Conservation (phyloP, 352 stramenopile species). For the Globisporangium mamillatum region DNA sequence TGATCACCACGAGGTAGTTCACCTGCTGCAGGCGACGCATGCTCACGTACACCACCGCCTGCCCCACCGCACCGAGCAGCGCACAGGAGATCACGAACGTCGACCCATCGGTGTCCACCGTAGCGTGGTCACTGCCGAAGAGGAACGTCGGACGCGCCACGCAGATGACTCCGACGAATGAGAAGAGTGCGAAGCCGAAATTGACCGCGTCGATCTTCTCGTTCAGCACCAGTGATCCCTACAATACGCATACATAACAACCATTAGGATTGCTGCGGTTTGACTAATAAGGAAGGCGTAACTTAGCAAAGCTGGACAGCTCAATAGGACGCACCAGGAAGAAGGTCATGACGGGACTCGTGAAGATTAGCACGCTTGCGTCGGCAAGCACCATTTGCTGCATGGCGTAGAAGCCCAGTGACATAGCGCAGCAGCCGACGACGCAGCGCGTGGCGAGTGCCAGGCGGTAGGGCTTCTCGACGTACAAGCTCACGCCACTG, state of each 20-base stretch:
- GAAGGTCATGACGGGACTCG: slow-evolving; percentile 60
- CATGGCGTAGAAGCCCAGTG: slow-evolving; percentile 52
- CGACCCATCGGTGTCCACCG: slow-evolving; percentile 21
- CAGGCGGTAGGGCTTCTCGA: slow-evolving; percentile 36
- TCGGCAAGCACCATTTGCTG: slow-evolving; percentile 59
- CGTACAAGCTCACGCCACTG: slow-evolving; percentile 23
- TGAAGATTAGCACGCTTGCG: slow-evolving; percentile 62
- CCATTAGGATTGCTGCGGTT: neutral
- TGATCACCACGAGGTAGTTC: slow-evolving; percentile 35
- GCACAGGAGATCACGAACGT: slow-evolving; percentile 25
- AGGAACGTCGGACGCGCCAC: slow-evolving; percentile 32
- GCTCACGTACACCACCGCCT: slow-evolving; percentile 29
- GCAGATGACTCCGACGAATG: slow-evolving; percentile 36
- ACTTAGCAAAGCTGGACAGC: neutral
- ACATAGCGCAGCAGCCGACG: slow-evolving; percentile 43
- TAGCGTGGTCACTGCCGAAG: slow-evolving; percentile 21
- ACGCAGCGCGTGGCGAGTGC: slow-evolving; percentile 40
- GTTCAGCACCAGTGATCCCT: slow-evolving; percentile 30
- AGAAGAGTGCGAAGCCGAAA: slow-evolving; percentile 31
- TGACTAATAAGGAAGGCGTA: neutral
- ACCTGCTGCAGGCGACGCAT: slow-evolving; percentile 33
- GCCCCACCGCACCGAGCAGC: slow-evolving; percentile 22
- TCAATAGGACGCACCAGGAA: slow-evolving; percentile 32
- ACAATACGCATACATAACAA: neutral
- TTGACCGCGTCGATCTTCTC: slow-evolving; percentile 34